Conservation (phyloP, 768 basidiomycete genomes). For the Hebeloma cylindrosporum region DNA sequence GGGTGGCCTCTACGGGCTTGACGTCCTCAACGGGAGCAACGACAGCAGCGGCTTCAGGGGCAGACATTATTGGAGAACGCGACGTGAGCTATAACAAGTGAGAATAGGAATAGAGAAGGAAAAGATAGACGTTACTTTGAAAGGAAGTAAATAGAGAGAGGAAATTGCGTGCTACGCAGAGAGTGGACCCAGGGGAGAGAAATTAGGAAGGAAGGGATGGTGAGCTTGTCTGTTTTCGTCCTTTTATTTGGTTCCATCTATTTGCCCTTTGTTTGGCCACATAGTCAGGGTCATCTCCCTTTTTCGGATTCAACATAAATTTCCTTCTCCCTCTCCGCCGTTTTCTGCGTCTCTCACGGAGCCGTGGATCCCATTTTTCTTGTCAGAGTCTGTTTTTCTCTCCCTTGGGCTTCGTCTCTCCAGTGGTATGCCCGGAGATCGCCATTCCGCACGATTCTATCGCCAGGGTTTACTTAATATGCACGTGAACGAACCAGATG, state of each 20-base stretch:
- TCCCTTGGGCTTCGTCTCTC: background rate
- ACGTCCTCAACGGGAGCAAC: slow-evolving; percentile 30
- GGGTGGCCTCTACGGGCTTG: slow-evolving; percentile 32
- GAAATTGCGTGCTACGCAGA: slow-evolving; percentile 54
- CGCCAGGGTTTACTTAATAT: background rate
- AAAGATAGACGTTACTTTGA: slow-evolving; percentile 31
- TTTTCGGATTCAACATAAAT: slow-evolving; percentile 19
- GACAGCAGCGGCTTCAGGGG: slow-evolving; percentile 56
- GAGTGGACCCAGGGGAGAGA: slow-evolving; percentile 51
- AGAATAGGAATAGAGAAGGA: slow-evolving; percentile 15
- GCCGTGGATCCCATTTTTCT: no score
- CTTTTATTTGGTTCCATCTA: slow-evolving; percentile 46
- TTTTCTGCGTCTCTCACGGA: no score
- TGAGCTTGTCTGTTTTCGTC: slow-evolving; percentile 41
- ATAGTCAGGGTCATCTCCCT: slow-evolving; percentile 36
- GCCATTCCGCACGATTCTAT: background rate
- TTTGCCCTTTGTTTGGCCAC: slow-evolving; percentile 45
- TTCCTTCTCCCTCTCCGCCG: slow-evolving; percentile 11
- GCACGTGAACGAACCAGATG: slow-evolving; percentile 8
- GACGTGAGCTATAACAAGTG: slow-evolving; percentile 47
- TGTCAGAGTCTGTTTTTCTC: no score
- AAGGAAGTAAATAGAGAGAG: slow-evolving; percentile 49
- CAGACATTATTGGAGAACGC: slow-evolving; percentile 79
- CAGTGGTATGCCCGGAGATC: background rate
- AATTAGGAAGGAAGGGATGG: slow-evolving; percentile 61